Conservation (phyloP, 2,329 filamentous ascomycete genomes). For the Karstenula rhodostoma region DNA sequence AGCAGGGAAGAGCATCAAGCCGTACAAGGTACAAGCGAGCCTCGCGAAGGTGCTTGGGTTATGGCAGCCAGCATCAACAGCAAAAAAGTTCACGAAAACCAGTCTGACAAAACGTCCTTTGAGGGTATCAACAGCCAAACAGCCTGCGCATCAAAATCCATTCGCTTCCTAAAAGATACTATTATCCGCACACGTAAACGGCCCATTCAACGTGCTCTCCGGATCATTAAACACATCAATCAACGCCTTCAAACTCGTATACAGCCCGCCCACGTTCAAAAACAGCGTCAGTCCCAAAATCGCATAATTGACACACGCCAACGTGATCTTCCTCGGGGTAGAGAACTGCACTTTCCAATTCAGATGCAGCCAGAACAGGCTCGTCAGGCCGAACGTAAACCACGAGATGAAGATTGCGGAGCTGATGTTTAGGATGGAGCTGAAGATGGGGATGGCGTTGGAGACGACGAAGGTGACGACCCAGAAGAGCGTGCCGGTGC, state of each 20-base stretch:
- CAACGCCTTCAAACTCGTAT: slow-evolving; percentile 33
- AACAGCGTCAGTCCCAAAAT: slow-evolving; percentile 33
- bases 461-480: slow-evolving; percentile 36
- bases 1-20: too few relatives aligned
- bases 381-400: slow-evolving; percentile 39
- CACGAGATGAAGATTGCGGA: slow-evolving; percentile 34
- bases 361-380: slow-evolving; percentile 41
- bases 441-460: slow-evolving; percentile 41
- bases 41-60: too few relatives aligned
- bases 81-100: not conserved
- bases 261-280: slow-evolving; percentile 38
- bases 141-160: not conserved
- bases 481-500: slow-evolving; percentile 36
- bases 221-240: slow-evolving; percentile 35
- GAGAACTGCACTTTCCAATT: slow-evolving; percentile 38
- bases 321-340: slow-evolving; percentile 29
- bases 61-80: too few relatives aligned
- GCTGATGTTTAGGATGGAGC: slow-evolving; percentile 36
- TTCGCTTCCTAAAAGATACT: slow-evolving; percentile 7
- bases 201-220: slow-evolving; percentile 32
- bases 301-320: slow-evolving; percentile 30
- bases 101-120: not conserved
- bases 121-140: not conserved
- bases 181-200: slow-evolving; percentile 41
- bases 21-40: too few relatives aligned